These are phyloP conservation scores for Plasmopara viticola DNA, from an alignment of 352 stramenopile species.

Conservation along the genomic window DNA sequence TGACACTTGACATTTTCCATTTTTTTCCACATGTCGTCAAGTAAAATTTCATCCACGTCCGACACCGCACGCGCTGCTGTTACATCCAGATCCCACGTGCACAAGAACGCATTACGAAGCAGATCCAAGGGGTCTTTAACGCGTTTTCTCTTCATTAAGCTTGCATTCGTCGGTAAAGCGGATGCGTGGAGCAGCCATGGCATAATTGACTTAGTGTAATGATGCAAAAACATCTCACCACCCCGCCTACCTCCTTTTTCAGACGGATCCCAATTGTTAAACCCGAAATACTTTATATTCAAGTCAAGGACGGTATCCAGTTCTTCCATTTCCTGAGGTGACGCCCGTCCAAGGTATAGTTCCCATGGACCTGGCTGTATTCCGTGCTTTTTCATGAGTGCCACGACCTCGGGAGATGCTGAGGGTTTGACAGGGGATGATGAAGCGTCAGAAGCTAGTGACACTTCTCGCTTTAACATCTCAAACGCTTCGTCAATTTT, in stretches of 20 bases:
- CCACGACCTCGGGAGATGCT: slow-evolving; percentile 53
- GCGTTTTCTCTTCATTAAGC: slow-evolving; percentile 45
- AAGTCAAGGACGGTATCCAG: slow-evolving; percentile 55
- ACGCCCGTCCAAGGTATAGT: slow-evolving; percentile 65
- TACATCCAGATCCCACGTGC: slow-evolving; percentile 76
- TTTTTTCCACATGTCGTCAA: slow-evolving; percentile 84
- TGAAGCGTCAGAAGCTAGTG: slow-evolving; percentile 51
- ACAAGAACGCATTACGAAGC: slow-evolving; percentile 74
- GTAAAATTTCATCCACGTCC: slow-evolving; percentile 59
- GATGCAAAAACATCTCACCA: slow-evolving; percentile 78
- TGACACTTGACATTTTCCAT: slow-evolving; percentile 65
- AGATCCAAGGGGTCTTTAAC: slow-evolving; percentile 50
- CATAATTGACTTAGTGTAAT: slow-evolving; percentile 81
- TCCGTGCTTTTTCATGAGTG: slow-evolving; percentile 72
- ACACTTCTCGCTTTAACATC: slow-evolving; percentile 50
- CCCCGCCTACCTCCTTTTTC: slow-evolving; percentile 62
- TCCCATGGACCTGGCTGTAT: slow-evolving; percentile 79
- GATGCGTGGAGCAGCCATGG: slow-evolving; percentile 58
- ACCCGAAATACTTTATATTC: slow-evolving; percentile 73
- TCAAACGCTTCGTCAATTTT: slow-evolving; percentile 59
- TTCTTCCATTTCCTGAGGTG: slow-evolving; percentile 60
- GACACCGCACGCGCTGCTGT: slow-evolving; percentile 60
- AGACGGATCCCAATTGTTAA: slow-evolving; percentile 65
- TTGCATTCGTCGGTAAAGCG: slow-evolving; percentile 39
- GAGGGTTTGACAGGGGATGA: slow-evolving; percentile 62